phyloP scores from a whole-genome alignment of 2,329 filamentous ascomycete species.

The Moelleriella libera region DNA sequence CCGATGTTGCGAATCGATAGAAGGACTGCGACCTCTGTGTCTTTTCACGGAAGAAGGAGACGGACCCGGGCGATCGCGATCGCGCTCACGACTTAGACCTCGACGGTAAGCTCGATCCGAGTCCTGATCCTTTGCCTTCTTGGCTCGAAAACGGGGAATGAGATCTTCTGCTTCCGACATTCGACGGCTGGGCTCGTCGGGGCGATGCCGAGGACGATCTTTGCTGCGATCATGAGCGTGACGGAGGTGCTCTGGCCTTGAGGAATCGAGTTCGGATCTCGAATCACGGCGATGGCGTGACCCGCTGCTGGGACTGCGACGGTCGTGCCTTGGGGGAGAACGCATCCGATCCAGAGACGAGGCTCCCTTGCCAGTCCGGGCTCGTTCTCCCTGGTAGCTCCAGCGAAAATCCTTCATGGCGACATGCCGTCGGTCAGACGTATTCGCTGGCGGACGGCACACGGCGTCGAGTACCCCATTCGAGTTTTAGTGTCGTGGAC shows the following conservation, averaged over 20 bases:
- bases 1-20: constrained; percentile 19
- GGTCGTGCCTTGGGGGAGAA: constrained; percentile 17
- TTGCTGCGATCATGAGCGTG: constrained; percentile 23
- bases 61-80: constrained; percentile 7
- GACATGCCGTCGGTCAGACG: constrained; percentile 22
- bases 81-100: constrained; percentile 18
- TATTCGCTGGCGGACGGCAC: constrained; percentile 16
- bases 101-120: constrained; percentile 17
- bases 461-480: constrained; percentile 14
- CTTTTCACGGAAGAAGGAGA: constrained; percentile 26
- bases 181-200: constrained; percentile 13
- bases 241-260: constrained; percentile 17
- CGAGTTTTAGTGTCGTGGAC: constrained; percentile 24
- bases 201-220: constrained; percentile 15
- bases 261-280: constrained; percentile 15
- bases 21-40: constrained; percentile 23
- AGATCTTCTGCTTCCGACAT: constrained; percentile 19
- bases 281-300: constrained; percentile 17
- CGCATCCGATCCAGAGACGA: constrained; percentile 16
- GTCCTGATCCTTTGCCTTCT: constrained; percentile 15
- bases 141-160: constrained; percentile 22
- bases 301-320: constrained; percentile 14
- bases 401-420: constrained; percentile 25
- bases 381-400: constrained; percentile 21
- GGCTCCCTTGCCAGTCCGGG: constrained; percentile 19